Base-by-base conservation (phyloP, 805 yeast species). In the Monosporozyma yasuniensis region DNA sequence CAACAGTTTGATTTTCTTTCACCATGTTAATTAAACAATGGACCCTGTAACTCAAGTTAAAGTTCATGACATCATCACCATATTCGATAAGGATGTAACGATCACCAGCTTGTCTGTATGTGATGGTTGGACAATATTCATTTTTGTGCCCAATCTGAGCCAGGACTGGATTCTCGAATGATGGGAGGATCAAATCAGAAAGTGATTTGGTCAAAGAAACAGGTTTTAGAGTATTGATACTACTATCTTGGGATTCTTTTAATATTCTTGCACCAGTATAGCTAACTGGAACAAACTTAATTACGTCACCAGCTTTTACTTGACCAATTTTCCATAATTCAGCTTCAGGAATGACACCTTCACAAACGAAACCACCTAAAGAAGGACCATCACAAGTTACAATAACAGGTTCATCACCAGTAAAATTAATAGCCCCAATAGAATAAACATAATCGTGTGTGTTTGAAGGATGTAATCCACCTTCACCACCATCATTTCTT, bases 261-360 rank as follows among this genome's bases (percentile, higher is more conserved):
- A 90, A 72, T 16, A 65, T 65, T 56, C 84, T 72, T 6, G 98
- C 96, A 51, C 76, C 70, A 28, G 78, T 81, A 58, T 78, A 84
- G 14, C 80, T 60, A 42, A 93, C 75, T 35, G 97, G 96, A 50
- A 81, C 80, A 73, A 93, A 91, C 56, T 78, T 78, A 52, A 91
- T 81, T 45, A 67, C 59, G 62, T 93, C 98, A 62, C 98, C 98
- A 4, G 98, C 97, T 67, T 87, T 90, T 42, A 87, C 90, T 72
- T 91, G 98, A 44, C 99, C 99, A 63, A 93, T 86, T 72, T 93
- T 93, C 98, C 98, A 91, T 84, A 93, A 80, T 71, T 93, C 99
- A 39, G 95, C 87, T 62, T 89, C 95, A 12, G 88, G 86, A 56
- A 93, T 96, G 52, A 93, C 97, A 8, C 95, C 97, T 64, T 89